Evolutionary conservation across 805 yeast species (phyloP).

Genomic region (Kuraishia floccosa): DNA sequence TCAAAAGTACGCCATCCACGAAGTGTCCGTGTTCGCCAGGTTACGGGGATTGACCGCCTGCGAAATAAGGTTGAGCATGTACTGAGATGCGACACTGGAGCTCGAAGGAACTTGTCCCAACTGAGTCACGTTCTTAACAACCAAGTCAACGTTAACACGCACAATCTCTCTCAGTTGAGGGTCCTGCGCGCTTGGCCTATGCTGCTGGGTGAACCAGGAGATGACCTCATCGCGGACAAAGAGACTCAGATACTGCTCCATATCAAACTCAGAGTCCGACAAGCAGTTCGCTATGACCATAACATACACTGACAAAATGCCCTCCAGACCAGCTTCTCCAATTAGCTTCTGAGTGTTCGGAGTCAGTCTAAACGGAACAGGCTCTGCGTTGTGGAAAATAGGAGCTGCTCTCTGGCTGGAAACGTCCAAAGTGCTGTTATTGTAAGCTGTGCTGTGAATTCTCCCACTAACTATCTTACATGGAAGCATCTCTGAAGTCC

Average conservation of each 20-base stretch:
- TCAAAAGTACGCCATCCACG: slow-evolving; percentile 92
- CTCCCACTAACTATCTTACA: slow-evolving; percentile 55
- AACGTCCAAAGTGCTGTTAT: slow-evolving; percentile 33
- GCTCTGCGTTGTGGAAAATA: slow-evolving; percentile 79
- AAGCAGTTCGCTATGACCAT: slow-evolving; percentile 81
- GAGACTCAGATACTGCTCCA: slow-evolving; percentile 84
- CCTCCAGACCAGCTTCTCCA: slow-evolving; percentile 92
- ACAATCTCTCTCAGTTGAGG: slow-evolving; percentile 81
- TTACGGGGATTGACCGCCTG: slow-evolving; percentile 94
- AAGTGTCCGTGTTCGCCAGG: slow-evolving; percentile 80
- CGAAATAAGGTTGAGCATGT: slow-evolving; percentile 79
- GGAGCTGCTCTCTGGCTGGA: slow-evolving; percentile 57
- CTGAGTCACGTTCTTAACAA: slow-evolving; percentile 68
- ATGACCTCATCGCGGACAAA: slow-evolving; percentile 94
- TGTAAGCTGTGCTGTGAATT: slow-evolving; percentile 25
- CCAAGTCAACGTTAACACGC: slow-evolving; percentile 74
- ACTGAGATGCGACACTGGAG: slow-evolving; percentile 78
- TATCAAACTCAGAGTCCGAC: slow-evolving; percentile 83
- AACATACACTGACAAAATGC: slow-evolving; percentile 75
- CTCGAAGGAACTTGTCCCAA: slow-evolving; percentile 47
- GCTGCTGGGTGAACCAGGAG: slow-evolving; percentile 87
- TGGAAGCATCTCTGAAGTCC: slow-evolving; percentile 95
- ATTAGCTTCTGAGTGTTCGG: slow-evolving; percentile 91
- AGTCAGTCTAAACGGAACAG: slow-evolving; percentile 92
- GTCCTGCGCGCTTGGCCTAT: slow-evolving; percentile 73